These are phyloP conservation scores for Lactuca sativa DNA, from an alignment of 129 eudicot genomes.

Conservation along the genomic window DNA sequence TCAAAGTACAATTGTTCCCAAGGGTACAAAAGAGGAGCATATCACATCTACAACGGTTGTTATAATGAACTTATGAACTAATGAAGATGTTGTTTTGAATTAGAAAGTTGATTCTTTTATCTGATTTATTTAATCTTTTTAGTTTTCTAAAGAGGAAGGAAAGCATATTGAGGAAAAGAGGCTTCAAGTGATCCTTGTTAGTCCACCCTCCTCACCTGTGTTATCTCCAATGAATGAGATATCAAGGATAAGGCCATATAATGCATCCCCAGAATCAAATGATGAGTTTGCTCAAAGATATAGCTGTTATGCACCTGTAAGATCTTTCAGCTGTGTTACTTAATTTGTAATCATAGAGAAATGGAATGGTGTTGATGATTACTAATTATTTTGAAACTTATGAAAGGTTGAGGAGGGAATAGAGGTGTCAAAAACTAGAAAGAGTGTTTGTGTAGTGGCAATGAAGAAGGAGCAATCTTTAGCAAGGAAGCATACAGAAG, in stretches of 20 bases:
- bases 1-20: slow-evolving; percentile 52
- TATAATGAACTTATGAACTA: neutral
- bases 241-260: slow-evolving; percentile 32
- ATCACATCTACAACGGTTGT: slow-evolving; percentile 48
- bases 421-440: slow-evolving; percentile 16
- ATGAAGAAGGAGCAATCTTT: slow-evolving; percentile 28
- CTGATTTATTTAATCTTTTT: slow-evolving; percentile 24
- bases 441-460: slow-evolving; percentile 19
- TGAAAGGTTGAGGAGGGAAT: slow-evolving; percentile 36
- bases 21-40: slow-evolving; percentile 43
- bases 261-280: slow-evolving; percentile 21
- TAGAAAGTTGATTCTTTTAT: slow-evolving; percentile 2
- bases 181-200: slow-evolving; percentile 60
- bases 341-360: neutral
- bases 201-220: slow-evolving; percentile 57
- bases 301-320: slow-evolving; percentile 37
- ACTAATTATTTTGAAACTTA: neutral
- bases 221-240: slow-evolving; percentile 49
- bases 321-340: slow-evolving; percentile 18
- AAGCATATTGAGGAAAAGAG: slow-evolving; percentile 55
- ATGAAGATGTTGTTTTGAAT: slow-evolving; percentile 16
- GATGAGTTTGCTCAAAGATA: slow-evolving; percentile 28
- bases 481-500: slow-evolving; percentile 36
- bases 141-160: slow-evolving; percentile 58
- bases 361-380: neutral